These are phyloP conservation scores for Laguncularia racemosa DNA, from an alignment of 345 rosid genomes.

Conservation along the genomic window DNA sequence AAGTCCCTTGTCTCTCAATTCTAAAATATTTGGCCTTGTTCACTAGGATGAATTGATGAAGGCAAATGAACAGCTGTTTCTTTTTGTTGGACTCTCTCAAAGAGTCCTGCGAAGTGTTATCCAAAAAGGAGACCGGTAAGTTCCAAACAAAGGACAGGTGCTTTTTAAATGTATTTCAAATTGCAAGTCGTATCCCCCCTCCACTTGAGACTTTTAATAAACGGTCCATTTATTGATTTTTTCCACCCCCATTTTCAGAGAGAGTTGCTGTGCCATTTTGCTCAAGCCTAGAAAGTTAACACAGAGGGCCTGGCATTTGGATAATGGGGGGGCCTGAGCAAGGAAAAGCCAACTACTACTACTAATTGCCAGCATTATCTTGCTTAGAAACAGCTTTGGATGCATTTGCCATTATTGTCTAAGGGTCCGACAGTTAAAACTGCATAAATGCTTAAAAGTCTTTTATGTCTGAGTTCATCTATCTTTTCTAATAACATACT, in stretches of 20 bases:
- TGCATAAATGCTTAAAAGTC: no score
- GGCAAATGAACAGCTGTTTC: constrained; percentile 89
- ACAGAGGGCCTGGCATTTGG: constrained; percentile 50
- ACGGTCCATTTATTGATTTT: constrained; percentile 15
- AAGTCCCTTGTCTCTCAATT: no score
- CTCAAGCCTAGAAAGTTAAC: constrained; percentile 80
- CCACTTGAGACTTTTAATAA: no score
- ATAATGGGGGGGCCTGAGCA: no score
- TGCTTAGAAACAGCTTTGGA: constrained; percentile 93
- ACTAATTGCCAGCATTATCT: constrained; percentile 84
- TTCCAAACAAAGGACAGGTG: constrained; percentile 5
- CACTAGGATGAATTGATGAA: constrained; percentile 87
- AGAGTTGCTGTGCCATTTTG: constrained; percentile 98
- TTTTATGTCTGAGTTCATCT: no score
- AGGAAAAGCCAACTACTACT: constrained; percentile 78
- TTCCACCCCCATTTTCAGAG: constrained; percentile 66
- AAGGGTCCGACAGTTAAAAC: constrained; percentile 30
- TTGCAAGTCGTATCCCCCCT: constrained; percentile 11
- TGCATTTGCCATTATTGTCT: constrained; percentile 79
- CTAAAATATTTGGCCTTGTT: not conserved
- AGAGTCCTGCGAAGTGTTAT: constrained; percentile 83
- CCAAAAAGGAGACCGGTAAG: constrained; percentile 95
- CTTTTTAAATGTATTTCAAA: constrained; percentile 5
- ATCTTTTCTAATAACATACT: no score
- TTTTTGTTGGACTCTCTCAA: constrained; percentile 96